Conservation (phyloP, 2,329 filamentous ascomycete species). For the Fusarium siculi region DNA sequence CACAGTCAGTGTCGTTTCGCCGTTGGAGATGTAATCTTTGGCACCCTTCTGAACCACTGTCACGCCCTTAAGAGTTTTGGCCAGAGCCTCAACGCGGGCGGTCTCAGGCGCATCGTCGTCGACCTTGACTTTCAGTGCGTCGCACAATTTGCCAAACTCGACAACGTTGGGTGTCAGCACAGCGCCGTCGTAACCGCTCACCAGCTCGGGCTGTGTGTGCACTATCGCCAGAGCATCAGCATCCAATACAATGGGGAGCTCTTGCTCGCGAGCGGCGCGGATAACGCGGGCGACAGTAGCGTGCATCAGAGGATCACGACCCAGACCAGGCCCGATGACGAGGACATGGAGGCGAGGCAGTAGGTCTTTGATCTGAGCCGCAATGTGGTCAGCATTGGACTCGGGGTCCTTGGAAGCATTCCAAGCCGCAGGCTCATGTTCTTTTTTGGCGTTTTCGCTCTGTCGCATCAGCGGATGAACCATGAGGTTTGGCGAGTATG, state of each 20-base stretch:
- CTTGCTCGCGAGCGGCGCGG: conserved; percentile 75
- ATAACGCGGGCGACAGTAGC: conserved; percentile 84
- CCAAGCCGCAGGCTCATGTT: conserved; percentile 57
- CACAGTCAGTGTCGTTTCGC: conserved; percentile 76
- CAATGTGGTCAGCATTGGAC: conserved; percentile 68
- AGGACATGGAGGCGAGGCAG: conserved; percentile 89
- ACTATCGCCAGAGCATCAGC: conserved; percentile 88
- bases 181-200: conserved; percentile 83
- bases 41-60: conserved; percentile 91
- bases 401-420: conserved; percentile 50
- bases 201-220: conserved; percentile 77
- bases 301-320: conserved; percentile 90
- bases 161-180: conserved; percentile 96
- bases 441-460: conserved; percentile 54
- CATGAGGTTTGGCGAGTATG: conserved; percentile 98
- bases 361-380: conserved; percentile 78
- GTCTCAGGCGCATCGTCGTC: conserved; percentile 50
- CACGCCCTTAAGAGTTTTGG: conserved; percentile 83
- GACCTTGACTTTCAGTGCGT: conserved; percentile 75
- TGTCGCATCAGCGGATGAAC: conserved; percentile 96
- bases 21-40: conserved; percentile 86
- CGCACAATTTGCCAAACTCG: conserved; percentile 86
- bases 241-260: conserved; percentile 87
- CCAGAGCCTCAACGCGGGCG: conserved; percentile 70
- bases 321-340: conserved; percentile 91